Conservation (phyloP, 352 stramenopile species). For the Globisporangium paroecandrum region DNA sequence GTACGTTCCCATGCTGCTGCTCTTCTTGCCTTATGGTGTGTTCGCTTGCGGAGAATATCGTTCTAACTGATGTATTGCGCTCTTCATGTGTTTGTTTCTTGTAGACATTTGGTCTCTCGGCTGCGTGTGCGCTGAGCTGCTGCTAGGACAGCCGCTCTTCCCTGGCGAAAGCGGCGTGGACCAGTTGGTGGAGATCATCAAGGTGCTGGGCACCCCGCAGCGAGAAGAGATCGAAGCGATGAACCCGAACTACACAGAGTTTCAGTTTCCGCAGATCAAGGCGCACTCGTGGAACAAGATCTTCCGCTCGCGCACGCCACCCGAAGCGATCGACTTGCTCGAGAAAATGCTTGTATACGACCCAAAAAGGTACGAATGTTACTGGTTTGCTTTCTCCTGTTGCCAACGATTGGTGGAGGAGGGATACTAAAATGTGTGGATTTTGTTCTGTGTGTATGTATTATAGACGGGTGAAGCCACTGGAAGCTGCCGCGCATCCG, state of each 20-base stretch:
- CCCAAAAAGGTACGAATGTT: slow-evolving; percentile 80
- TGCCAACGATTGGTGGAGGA: neutral
- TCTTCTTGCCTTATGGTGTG: neutral
- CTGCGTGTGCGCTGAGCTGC: slow-evolving; percentile 97
- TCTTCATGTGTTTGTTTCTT: slow-evolving; percentile 23
- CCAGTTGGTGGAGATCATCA: slow-evolving; percentile 99
- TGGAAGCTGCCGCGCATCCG: slow-evolving; percentile 89
- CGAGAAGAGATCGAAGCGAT: slow-evolving; percentile 98
- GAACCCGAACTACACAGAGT: slow-evolving; percentile 99
- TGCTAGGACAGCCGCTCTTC: slow-evolving; percentile 98
- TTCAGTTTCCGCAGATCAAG: slow-evolving; percentile 99
- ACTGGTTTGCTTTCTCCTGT: slow-evolving; percentile 9
- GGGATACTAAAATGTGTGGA: neutral
- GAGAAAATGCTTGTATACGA: slow-evolving; percentile 97
- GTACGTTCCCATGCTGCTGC: slow-evolving; percentile 23
- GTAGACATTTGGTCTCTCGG: slow-evolving; percentile 95
- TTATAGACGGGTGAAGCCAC: slow-evolving; percentile 61
- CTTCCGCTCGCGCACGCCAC: slow-evolving; percentile 92
- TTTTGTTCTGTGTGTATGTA: slow-evolving; percentile 11
- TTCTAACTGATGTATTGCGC: neutral
- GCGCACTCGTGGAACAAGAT: slow-evolving; percentile 98
- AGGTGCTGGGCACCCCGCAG: slow-evolving; percentile 97
- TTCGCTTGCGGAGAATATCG: neutral
- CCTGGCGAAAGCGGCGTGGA: slow-evolving; percentile 98
- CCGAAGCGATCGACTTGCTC: slow-evolving; percentile 97